A percentile compares a stretch with the other conserved stretches of the same genome.
Conservation (phyloP, 169 alveolate species). For the Plasmodium gonderi region DNA sequence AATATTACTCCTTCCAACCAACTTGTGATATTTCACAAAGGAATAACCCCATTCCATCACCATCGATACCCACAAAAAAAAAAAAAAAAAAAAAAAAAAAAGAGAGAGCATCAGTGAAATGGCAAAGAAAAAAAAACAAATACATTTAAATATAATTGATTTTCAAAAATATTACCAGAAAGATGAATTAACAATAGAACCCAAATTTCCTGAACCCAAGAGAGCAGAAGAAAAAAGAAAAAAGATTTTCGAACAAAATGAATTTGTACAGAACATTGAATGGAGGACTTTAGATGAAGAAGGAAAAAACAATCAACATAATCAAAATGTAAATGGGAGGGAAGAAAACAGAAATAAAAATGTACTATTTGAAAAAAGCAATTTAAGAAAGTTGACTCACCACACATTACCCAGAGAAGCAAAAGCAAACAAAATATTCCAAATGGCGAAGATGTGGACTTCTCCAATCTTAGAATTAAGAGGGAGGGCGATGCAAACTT, state of each 20-base stretch:
- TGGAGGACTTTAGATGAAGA: constrained; percentile 54
- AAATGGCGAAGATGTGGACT: constrained; percentile 27
- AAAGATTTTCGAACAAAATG: constrained; percentile 40
- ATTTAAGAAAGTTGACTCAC: neutral
- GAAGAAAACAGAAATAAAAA: constrained; percentile 9
- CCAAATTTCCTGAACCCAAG: neutral
- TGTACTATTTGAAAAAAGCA: constrained; percentile 12
- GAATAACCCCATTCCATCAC: neutral
- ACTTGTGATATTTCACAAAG: too few species aligned
- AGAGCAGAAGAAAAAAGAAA: constrained; percentile 24
- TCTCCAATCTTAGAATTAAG: neutral
- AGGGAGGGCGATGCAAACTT: neutral
- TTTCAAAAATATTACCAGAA: constrained; percentile 58
- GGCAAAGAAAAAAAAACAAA: constrained; percentile 69
- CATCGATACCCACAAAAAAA: neutral
- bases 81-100: neutral
- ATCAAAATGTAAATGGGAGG: neutral
- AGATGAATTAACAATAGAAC: constrained; percentile 32
- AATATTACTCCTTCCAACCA: too few species aligned
- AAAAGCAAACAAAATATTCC: neutral
- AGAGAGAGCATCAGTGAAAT: neutral
- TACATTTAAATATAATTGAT: constrained; percentile 51
- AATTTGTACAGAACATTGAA: constrained; percentile 53
- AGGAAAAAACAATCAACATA: neutral
- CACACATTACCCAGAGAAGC: neutral